Evolutionary conservation across 345 rosid genomes (phyloP).

Genomic region (Limnanthes douglasii): DNA sequence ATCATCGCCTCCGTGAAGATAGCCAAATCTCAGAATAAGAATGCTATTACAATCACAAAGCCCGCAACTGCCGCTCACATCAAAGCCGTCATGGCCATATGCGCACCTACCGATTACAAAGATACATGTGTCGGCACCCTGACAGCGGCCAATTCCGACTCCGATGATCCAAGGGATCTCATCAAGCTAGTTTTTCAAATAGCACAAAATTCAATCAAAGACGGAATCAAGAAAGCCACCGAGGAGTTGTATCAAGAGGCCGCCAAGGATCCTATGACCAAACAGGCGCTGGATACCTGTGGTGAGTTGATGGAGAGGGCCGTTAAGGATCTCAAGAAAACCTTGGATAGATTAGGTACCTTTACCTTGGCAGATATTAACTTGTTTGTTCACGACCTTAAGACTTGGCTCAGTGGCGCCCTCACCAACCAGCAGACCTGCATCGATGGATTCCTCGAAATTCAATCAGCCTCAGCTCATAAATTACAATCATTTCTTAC

Average conservation of each 20-base stretch:
- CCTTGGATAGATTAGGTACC: conserved; percentile 20
- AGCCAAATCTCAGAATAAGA: background rate
- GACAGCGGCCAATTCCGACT: conserved; percentile 19
- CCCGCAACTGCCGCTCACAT: no score
- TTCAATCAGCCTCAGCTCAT: conserved; percentile 18
- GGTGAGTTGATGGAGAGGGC: conserved; percentile 34
- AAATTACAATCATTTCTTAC: conserved; percentile 31
- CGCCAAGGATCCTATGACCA: conserved; percentile 31
- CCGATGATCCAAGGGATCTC: conserved; percentile 40
- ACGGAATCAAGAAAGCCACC: conserved; percentile 23
- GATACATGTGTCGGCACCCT: conserved; percentile 37
- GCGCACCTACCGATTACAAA: conserved; percentile 45
- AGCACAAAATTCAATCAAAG: conserved; percentile 22
- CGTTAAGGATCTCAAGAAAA: conserved; percentile 32
- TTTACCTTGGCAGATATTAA: conserved; percentile 21
- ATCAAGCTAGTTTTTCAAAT: conserved; percentile 31
- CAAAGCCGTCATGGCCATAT: conserved; percentile 39
- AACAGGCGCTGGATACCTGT: conserved; percentile 39
- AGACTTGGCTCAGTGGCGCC: conserved; percentile 66
- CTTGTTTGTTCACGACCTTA: conserved; percentile 28
- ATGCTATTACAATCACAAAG: conserved; percentile 11
- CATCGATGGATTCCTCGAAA: conserved; percentile 46
- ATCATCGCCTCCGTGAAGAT: conserved; percentile 14
- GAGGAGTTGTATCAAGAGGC: conserved; percentile 20
- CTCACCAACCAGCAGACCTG: conserved; percentile 65